Evolutionary conservation across 208 protist genomes (phyloP), one percentile per base, ranked within the genome.

Genomic region (Lotmaria passim): DNA sequence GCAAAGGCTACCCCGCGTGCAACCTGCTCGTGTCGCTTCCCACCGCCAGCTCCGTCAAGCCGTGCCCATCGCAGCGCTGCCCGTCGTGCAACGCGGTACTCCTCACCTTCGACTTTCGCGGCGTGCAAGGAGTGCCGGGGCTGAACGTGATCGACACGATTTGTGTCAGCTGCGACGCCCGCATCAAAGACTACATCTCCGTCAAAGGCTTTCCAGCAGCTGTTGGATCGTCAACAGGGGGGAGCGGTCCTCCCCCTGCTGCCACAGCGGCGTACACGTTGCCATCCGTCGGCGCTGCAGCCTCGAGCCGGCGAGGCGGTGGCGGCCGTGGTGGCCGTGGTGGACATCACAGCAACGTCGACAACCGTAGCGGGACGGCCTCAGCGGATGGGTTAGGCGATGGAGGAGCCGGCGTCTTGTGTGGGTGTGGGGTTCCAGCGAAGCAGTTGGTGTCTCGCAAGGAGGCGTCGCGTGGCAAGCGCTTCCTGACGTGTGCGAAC

Each of bases 391-490:
- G 19, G 0, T 6, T n/a, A 11, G 59, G 59, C 7, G 44, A 38
- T 26, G 43, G 44, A 7, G 5, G 44, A 15, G 31, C n/a, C n/a
- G n/a, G n/a, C n/a, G 26, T 21, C 11, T n/a, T 82, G 69, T 96
- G 90, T 65, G 78, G 68, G 10, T 96, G 90, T 51, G 84, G 84
- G 11, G 43, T 73, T 7, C 75, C 84, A 23, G 88, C 88, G 24
- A 87, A 86, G 78, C 79, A 81, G 55, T 65, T 91, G n/a, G 78
- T 90, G 19, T 96, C 91, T 6, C 78, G 86, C 26, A 89, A 96
- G 59, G 82, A 91, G 59, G 73, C 76, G 14, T 93, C 85, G 0
- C 69, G 52, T 7, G 91, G 91, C 3, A 87, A 82, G 57, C 69
- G 56, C n/a, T 96, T 96, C 66, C 73, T 86, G 8, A 93, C 86